A percentile compares a stretch with the other conserved stretches of the same genome.
phyloP scores from a whole-genome alignment of 1,139 yeast genomes.

The Blastobotrys proliferans region DNA sequence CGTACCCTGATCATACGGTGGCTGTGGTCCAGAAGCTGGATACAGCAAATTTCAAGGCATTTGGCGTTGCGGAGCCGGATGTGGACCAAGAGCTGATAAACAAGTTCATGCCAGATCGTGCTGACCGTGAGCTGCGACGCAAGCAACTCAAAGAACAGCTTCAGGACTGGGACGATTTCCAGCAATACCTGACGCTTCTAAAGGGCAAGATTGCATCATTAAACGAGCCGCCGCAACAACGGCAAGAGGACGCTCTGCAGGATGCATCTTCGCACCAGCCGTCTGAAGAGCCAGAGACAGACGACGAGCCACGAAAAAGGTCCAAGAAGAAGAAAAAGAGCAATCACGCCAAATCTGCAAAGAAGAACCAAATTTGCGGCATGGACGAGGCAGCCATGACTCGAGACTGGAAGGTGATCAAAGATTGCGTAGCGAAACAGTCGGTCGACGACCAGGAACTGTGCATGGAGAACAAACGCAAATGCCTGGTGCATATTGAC shows the following conservation, averaged over 20 bases:
- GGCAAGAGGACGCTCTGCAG: no score
- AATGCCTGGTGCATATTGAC: constrained; percentile 62
- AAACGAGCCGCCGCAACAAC: no score
- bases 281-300: no score
- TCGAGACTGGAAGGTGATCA: constrained; percentile 21
- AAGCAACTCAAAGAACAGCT: no score
- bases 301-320: no score
- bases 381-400: constrained; percentile 33
- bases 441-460: constrained; percentile 28
- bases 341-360: background rate
- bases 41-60: constrained; percentile 26
- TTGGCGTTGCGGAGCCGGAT: background rate
- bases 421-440: background rate
- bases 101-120: no score
- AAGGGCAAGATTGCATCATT: no score
- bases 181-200: no score
- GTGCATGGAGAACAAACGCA: constrained; percentile 61
- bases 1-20: constrained; percentile 20
- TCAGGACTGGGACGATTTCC: no score
- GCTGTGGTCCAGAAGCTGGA: constrained; percentile 39
- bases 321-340: background rate
- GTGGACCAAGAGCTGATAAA: constrained; percentile 19
- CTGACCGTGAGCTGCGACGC: no score
- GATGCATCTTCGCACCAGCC: no score
- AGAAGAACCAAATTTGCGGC: constrained; percentile 35